A percentile compares a stretch with the other conserved stretches of the same genome.
Evolutionary conservation across 768 basidiomycete species (phyloP).

Genomic region (Boletus bicolor): DNA sequence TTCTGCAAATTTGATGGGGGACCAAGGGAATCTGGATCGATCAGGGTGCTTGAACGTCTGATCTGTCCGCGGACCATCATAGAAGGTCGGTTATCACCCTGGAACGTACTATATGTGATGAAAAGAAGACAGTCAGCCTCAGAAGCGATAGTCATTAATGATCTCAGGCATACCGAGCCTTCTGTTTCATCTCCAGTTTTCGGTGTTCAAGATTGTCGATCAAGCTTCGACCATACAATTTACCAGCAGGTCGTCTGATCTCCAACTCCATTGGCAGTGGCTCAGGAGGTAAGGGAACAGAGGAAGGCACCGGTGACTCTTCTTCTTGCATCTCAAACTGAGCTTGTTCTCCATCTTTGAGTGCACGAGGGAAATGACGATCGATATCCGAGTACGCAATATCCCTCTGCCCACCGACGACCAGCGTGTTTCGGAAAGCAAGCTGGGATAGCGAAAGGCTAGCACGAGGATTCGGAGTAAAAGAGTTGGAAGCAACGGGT

Average conservation of each 20-base stretch:
- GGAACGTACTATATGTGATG: conserved; percentile 61
- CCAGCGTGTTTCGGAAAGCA: conserved; percentile 79
- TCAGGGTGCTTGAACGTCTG: conserved; percentile 62
- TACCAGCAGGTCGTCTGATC: conserved; percentile 63
- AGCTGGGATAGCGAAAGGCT: conserved; percentile 77
- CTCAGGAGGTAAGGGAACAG: conserved; percentile 30
- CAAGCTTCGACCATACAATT: conserved; percentile 81
- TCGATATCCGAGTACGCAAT: conserved; percentile 61
- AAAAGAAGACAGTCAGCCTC: conserved; percentile 6
- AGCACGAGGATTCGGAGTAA: conserved; percentile 74
- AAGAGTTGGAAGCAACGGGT: conserved; percentile 55
- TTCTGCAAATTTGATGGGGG: conserved; percentile 46
- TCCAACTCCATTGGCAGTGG: conserved; percentile 32
- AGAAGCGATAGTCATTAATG: neutral
- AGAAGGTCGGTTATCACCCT: conserved; percentile 82
- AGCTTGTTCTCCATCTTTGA: conserved; percentile 75
- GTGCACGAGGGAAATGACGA: conserved; percentile 62
- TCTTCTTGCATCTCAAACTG: conserved; percentile 44
- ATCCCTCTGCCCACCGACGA: conserved; percentile 65
- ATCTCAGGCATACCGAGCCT: conserved; percentile 63
- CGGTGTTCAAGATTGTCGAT: conserved; percentile 87
- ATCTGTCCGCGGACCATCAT: conserved; percentile 80
- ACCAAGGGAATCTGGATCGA: conserved; percentile 64
- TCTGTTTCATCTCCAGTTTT: conserved; percentile 78
- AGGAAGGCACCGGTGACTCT: conserved; percentile 32